Evolutionary conservation across 163 green algal genomes (phyloP).

Genomic region (Prototheca wickerhamii): DNA sequence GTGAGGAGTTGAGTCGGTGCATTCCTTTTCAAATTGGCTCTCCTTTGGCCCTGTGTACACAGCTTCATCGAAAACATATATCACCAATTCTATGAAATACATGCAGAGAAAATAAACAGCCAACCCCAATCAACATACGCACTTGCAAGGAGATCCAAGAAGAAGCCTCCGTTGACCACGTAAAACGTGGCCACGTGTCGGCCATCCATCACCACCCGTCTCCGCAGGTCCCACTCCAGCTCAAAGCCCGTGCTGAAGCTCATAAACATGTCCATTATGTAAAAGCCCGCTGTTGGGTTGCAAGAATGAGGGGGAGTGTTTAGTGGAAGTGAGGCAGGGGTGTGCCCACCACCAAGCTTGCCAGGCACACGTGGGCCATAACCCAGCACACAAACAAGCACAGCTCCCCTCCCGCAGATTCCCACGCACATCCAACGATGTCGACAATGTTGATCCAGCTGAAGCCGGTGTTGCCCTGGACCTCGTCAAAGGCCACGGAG

Average conservation of each 20-base stretch:
- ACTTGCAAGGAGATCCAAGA: slow-evolving; percentile 4
- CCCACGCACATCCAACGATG: slow-evolving; percentile 4
- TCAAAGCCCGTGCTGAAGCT: slow-evolving; percentile 10
- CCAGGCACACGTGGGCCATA: not conserved
- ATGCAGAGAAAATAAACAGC: too few species aligned
- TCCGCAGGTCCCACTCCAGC: not conserved
- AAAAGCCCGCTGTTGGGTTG: slow-evolving; percentile 3
- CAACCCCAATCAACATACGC: not conserved
- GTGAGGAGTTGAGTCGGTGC: not conserved
- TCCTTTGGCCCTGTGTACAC: not conserved
- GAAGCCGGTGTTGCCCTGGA: not conserved
- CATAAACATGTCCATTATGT: slow-evolving; percentile 8
- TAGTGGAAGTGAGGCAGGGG: not conserved
- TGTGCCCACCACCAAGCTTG: not conserved
- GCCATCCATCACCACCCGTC: slow-evolving; percentile 5
- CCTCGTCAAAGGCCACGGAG: slow-evolving; percentile 16
- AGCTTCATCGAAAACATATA: not conserved
- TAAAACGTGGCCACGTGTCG: slow-evolving; percentile 4
- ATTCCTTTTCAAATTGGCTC: not conserved
- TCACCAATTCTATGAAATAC: not conserved
- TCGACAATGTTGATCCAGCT: slow-evolving; percentile 11
- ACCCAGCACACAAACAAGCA: not conserved
- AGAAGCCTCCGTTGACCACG: slow-evolving; percentile 6
- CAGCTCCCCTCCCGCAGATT: not conserved
- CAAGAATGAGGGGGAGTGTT: not conserved